Percentiles rank a stretch among this genome's conserved stretches.
These are phyloP conservation scores for Zygosaccharomyces kombuchaensis DNA, from an alignment of 805 yeast genomes.

Conservation along the genomic window DNA sequence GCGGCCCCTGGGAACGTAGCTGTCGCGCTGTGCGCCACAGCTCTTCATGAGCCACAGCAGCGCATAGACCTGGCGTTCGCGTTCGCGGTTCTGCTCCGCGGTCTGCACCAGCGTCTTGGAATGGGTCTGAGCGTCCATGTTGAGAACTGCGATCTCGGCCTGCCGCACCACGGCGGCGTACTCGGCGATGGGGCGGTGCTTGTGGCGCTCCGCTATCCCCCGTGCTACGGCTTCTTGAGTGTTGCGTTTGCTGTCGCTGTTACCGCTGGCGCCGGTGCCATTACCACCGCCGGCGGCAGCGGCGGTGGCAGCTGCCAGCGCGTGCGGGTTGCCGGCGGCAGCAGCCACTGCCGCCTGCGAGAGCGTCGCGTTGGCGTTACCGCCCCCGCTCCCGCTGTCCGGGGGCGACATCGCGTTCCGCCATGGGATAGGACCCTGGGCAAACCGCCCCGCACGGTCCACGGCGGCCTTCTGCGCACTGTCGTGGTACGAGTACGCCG, in stretches of 20 bases:
- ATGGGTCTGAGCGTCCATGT: slow-evolving; percentile 30
- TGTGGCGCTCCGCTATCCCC: slow-evolving; percentile 27
- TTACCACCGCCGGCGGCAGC: background rate
- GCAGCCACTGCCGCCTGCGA: background rate
- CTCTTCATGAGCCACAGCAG: slow-evolving; percentile 72
- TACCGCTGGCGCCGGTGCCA: slow-evolving; percentile 1
- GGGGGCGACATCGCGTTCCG: slow-evolving; percentile 9
- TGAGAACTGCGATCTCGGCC: slow-evolving; percentile 37
- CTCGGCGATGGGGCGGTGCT: slow-evolving; percentile 39
- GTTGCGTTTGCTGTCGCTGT: slow-evolving; percentile 12
- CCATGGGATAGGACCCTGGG: slow-evolving; percentile 5
- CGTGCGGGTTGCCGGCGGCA: background rate
- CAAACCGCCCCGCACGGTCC: slow-evolving; percentile 6
- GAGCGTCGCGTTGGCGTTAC: slow-evolving; percentile 1
- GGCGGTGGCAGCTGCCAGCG: background rate
- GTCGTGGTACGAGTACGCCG: slow-evolving; percentile 9
- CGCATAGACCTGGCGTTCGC: slow-evolving; percentile 73
- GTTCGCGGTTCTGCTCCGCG: slow-evolving; percentile 43
- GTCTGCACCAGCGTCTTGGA: slow-evolving; percentile 28
- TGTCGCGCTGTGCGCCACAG: slow-evolving; percentile 46
- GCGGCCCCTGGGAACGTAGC: slow-evolving; percentile 60
- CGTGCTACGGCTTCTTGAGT: slow-evolving; percentile 33
- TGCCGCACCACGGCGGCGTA: slow-evolving; percentile 43
- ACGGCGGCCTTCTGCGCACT: slow-evolving; percentile 14
- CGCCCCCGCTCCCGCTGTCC: slow-evolving; percentile 4